A percentile compares a stretch with the other conserved stretches of the same genome.
Conservation (phyloP, 1,139 yeast species). For the Saccharomyces hybrid region DNA sequence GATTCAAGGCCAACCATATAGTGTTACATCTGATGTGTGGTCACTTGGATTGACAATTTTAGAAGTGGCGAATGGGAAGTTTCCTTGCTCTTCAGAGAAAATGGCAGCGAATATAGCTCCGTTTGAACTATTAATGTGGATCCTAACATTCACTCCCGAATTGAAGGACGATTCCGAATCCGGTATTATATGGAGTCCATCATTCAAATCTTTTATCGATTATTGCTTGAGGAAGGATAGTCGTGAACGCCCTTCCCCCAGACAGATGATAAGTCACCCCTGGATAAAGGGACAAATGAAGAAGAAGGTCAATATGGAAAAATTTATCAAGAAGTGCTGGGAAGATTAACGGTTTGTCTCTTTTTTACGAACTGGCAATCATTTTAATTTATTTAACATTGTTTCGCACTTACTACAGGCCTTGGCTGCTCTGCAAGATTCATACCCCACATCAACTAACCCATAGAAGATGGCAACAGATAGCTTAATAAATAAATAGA, state of each 20-base stretch:
- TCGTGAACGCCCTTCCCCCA: conserved; percentile 76
- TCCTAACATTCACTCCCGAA: conserved; percentile 73
- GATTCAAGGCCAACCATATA: conserved; percentile 88
- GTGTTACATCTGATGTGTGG: conserved; percentile 95
- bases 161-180: conserved; percentile 69
- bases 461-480: conserved; percentile 4
- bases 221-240: conserved; percentile 79
- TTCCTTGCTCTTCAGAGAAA: conserved; percentile 51
- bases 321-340: conserved; percentile 79
- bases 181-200: conserved; percentile 71
- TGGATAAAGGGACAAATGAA: conserved; percentile 75
- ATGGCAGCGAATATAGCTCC: conserved; percentile 49
- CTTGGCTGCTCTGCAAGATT: background rate
- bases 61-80: conserved; percentile 85
- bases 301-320: conserved; percentile 75
- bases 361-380: background rate
- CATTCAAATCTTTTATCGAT: conserved; percentile 74
- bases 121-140: conserved; percentile 74
- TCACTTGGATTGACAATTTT: conserved; percentile 82
- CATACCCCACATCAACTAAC: background rate
- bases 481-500: background rate
- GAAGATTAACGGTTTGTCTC: conserved; percentile 23
- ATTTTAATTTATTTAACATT: background rate
- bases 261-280: conserved; percentile 87
- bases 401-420: background rate